Base-by-base conservation (phyloP, 495 filamentous ascomycete species). In the Lophiostoma macrostomum region DNA sequence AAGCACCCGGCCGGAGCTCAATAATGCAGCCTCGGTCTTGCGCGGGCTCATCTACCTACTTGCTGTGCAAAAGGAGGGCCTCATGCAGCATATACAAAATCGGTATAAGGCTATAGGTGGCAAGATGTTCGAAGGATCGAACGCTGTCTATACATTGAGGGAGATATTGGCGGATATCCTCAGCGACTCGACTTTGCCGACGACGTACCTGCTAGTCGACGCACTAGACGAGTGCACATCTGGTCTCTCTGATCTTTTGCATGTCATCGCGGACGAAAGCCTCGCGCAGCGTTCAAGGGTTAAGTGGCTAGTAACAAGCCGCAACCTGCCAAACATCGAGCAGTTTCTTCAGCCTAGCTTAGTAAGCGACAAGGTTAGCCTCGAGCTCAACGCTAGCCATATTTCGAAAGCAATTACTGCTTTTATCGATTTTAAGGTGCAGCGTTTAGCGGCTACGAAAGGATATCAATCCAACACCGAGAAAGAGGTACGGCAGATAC, bases 1-100 rank as follows among this genome's bases (percentile, higher is more conserved):
- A 24, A 50, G 32, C 23, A 56, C 68, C 11, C 54, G 72, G 31
- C 7, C 22, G 0, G 53, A 61, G 8, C 44, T 76, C 23, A 72
- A 73, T 53, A 71, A 67, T 45, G 67, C 72, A n/a, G 67, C 64
- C 4, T 61, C 69, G 7, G 67, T 76, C 0, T 54, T 76, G 4
- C 65, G 72, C 1, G 69, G 73, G 19, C 52, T 77, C 10, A 71
- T 76, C 2, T 77, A 66, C 62, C 40, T 67, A 11, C 63, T 75
- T 24, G 53, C 71, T 35, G 16, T 65, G 22, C 52, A 66, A 46
- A 62, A 70, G 37, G 67, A 52, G 42, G 39, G 30, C 12, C 71
- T 75, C 30, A 61, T 73, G 22, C 54, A 58, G 3, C 51, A 70
- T 58, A 20, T 74, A 27, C 62, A 43, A n/a, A 38, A 66, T 39